These are phyloP conservation scores for Drechslera avenae DNA, from an alignment of 2,329 filamentous ascomycete genomes.

Conservation along the genomic window DNA sequence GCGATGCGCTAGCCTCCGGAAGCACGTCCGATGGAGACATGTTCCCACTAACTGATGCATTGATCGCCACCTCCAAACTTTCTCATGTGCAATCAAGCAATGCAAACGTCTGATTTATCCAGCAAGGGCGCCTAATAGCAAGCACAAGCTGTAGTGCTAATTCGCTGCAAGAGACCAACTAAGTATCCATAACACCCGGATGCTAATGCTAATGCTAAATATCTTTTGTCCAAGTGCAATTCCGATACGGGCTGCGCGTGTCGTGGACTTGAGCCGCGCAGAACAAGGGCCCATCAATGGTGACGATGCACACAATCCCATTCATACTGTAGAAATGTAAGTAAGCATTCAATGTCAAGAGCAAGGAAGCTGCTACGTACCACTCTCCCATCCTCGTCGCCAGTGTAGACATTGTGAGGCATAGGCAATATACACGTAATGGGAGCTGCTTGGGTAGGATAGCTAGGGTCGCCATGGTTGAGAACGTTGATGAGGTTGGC, in stretches of 20 bases:
- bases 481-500: constrained; percentile 80
- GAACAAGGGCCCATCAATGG: constrained; percentile 6
- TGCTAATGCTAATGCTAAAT: neutral
- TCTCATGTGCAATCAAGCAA: no score
- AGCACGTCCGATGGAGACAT: no score
- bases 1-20: no score
- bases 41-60: no score
- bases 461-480: constrained; percentile 73
- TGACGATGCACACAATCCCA: constrained; percentile 62
- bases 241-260: no score
- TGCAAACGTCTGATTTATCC: no score
- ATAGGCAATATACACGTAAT: constrained; percentile 88
- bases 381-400: constrained; percentile 90
- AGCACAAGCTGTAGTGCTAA: no score
- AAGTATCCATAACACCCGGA: neutral
- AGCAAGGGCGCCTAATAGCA: no score
- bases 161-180: no score
- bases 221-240: no score
- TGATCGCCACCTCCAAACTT: no score
- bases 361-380: constrained; percentile 31
- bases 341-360: neutral
- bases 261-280: no score
- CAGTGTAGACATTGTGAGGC: constrained; percentile 84
- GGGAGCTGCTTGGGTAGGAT: constrained; percentile 58
- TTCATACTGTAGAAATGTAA: constrained; percentile 54